phyloP scores from a whole-genome alignment of 768 basidiomycete species.

The Tubosaeta sp. region DNA sequence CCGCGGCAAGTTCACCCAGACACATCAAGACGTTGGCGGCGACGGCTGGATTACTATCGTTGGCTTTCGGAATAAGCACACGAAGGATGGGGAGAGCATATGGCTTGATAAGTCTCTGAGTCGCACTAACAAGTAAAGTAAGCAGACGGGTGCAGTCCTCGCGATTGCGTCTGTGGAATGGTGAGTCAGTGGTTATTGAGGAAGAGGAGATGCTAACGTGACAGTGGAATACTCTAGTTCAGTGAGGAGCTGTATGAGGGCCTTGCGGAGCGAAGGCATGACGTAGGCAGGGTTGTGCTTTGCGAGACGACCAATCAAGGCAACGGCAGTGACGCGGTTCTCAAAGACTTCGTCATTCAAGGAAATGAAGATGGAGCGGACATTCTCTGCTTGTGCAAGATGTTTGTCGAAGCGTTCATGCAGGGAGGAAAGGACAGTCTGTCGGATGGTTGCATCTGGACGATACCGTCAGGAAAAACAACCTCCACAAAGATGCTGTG shows the following conservation, averaged over 20 bases:
- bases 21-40: slow-evolving; percentile 92
- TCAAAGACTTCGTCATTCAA: slow-evolving; percentile 96
- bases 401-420: slow-evolving; percentile 96
- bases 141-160: slow-evolving; percentile 93
- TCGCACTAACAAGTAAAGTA: slow-evolving; percentile 85
- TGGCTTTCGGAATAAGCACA: slow-evolving; percentile 85
- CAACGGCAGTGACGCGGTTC: slow-evolving; percentile 87
- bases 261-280: slow-evolving; percentile 94
- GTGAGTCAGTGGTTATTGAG: not conserved
- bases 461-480: slow-evolving; percentile 5
- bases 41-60: slow-evolving; percentile 80
- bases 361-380: slow-evolving; percentile 95
- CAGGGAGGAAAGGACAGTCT: slow-evolving; percentile 79
- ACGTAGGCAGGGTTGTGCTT: slow-evolving; percentile 98
- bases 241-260: slow-evolving; percentile 91
- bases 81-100: slow-evolving; percentile 94
- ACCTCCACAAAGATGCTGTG: not conserved
- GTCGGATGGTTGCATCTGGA: slow-evolving; percentile 70
- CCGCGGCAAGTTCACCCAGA: slow-evolving; percentile 88
- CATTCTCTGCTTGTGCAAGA: slow-evolving; percentile 95
- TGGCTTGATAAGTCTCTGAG: slow-evolving; percentile 90
- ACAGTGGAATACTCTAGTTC: slow-evolving; percentile 96
- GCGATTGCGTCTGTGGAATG: slow-evolving; percentile 59
- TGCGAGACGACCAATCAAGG: slow-evolving; percentile 88
- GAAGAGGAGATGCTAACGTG: slow-evolving; percentile 46